Conservation (phyloP, 164 flowering plant species). For the Euptelea pleiosperma region DNA sequence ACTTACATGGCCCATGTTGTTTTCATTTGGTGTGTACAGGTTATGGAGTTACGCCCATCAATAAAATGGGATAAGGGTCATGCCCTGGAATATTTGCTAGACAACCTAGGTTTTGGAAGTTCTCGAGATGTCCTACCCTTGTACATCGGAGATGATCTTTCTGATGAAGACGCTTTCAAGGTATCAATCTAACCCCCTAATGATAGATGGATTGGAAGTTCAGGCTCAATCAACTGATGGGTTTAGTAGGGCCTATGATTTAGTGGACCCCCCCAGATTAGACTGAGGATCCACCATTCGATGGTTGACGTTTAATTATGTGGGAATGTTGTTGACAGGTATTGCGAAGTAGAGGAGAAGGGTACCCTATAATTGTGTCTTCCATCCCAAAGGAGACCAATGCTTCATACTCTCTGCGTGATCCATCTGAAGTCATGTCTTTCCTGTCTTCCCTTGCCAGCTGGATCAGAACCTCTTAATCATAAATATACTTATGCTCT, state of each 20-base stretch:
- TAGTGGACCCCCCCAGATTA: too few relatives aligned
- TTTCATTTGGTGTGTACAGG: too few relatives aligned
- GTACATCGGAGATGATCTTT: constrained; percentile 47
- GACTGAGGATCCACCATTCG: too few relatives aligned
- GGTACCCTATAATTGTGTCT: constrained; percentile 53
- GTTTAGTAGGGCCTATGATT: too few relatives aligned
- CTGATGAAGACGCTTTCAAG: constrained; percentile 72
- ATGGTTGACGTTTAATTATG: too few relatives aligned
- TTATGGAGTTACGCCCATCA: constrained; percentile 43
- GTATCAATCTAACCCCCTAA: too few relatives aligned
- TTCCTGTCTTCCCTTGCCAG: constrained; percentile 37
- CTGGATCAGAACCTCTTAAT: constrained; percentile 34
- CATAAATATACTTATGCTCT: too few relatives aligned
- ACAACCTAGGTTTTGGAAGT: constrained; percentile 36
- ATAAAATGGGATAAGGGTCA: constrained; percentile 55
- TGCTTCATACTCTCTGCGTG: constrained; percentile 53
- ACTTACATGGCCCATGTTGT: too few relatives aligned
- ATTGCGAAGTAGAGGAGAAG: constrained; percentile 33
- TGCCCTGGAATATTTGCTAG: constrained; percentile 43
- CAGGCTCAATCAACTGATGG: too few relatives aligned
- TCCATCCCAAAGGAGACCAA: constrained; percentile 50
- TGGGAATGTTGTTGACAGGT: too few relatives aligned
- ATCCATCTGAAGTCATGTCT: constrained; percentile 47
- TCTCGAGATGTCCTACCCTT: constrained; percentile 33
- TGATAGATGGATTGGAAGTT: too few relatives aligned